Percentiles rank a stretch among this genome's conserved stretches.
Evolutionary conservation across 192 early-diverging fungal species (phyloP).

Genomic region (Linnemannia exigua): DNA sequence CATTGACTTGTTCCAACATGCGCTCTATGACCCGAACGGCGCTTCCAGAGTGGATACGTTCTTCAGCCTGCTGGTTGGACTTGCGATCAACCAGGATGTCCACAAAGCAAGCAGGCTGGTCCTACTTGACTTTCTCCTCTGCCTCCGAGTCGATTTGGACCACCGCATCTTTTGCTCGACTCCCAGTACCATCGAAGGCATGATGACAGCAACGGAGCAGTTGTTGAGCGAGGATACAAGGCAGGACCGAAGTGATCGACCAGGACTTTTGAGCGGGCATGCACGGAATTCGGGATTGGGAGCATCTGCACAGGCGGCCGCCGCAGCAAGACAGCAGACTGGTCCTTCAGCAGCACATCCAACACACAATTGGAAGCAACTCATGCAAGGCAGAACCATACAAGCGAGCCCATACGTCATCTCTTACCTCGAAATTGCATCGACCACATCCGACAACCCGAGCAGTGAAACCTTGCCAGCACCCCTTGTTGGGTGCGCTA

Average conservation of each 20-base stretch:
- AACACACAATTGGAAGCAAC: slow-evolving; percentile 44
- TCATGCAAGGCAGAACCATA: slow-evolving; percentile 49
- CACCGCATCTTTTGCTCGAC: slow-evolving; percentile 64
- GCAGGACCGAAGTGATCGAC: slow-evolving; percentile 34
- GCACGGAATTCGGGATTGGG: neutral
- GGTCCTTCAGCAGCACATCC: slow-evolving; percentile 22
- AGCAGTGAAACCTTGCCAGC: slow-evolving; percentile 28
- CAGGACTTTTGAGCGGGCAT: neutral
- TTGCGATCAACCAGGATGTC: slow-evolving; percentile 54
- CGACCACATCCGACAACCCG: slow-evolving; percentile 25
- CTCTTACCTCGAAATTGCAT: slow-evolving; percentile 48
- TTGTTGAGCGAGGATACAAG: slow-evolving; percentile 42
- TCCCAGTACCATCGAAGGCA: slow-evolving; percentile 49
- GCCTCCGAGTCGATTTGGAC: slow-evolving; percentile 66
- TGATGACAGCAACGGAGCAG: slow-evolving; percentile 47
- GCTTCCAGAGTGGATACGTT: slow-evolving; percentile 46
- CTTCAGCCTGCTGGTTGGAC: slow-evolving; percentile 58
- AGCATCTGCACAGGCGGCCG: neutral
- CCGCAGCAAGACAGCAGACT: neutral
- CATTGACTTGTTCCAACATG: slow-evolving; percentile 63
- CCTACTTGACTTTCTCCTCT: slow-evolving; percentile 63
- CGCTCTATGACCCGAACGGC: slow-evolving; percentile 51
- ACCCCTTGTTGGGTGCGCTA: slow-evolving; percentile 59
- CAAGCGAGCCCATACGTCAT: slow-evolving; percentile 55
- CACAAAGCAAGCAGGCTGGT: slow-evolving; percentile 62